Percentiles rank a stretch among this genome's conserved stretches.
Evolutionary conservation across 345 rosid species (phyloP).

Genomic region (Gossypium rotundifolium): DNA sequence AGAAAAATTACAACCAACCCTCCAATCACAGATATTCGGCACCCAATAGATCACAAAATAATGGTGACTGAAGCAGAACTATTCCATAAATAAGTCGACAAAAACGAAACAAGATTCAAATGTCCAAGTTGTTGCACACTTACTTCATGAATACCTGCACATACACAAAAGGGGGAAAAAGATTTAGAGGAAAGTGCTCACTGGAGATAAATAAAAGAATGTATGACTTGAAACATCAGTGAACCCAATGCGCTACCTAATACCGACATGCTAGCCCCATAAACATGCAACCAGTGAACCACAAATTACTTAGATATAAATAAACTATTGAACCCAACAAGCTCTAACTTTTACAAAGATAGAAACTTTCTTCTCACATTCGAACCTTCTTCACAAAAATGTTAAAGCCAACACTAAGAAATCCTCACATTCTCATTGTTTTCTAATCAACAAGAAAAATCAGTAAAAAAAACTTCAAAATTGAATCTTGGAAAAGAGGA

Average conservation of each 20-base stretch:
- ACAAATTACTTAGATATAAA: neutral
- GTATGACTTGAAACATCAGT: neutral
- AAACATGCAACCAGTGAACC: neutral
- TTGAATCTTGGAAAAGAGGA: neutral
- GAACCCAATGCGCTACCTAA: neutral
- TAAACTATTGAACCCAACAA: neutral
- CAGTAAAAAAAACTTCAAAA: constrained; percentile 2
- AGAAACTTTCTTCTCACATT: neutral
- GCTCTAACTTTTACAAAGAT: neutral
- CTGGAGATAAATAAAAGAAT: neutral
- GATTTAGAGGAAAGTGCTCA: neutral
- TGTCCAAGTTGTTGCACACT: constrained; percentile 35
- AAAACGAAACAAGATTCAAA: neutral
- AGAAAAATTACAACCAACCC: neutral
- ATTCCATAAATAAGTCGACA: neutral
- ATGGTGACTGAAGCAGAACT: neutral
- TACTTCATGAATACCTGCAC: constrained; percentile 99
- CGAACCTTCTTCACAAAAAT: neutral
- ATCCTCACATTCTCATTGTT: neutral
- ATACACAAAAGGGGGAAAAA: constrained; percentile 10
- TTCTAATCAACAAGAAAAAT: neutral
- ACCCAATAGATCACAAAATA: neutral
- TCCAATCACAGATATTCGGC: neutral
- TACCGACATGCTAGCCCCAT: neutral
- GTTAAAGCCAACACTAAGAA: neutral